Conservation (phyloP, 306 rosid genomes). For the Prunus fruticosa region DNA sequence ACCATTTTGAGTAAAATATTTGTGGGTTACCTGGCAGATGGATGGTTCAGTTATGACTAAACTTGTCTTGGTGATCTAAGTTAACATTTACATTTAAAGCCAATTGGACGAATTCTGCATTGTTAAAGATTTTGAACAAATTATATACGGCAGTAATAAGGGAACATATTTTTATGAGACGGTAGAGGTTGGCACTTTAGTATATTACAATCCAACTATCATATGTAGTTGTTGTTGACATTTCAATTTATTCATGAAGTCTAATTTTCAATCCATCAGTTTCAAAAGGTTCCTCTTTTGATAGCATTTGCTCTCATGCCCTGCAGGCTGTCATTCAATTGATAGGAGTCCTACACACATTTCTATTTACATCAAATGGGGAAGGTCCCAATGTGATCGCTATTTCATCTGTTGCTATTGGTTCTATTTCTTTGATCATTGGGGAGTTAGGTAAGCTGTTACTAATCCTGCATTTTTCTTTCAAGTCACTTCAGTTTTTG, state of each 20-base stretch:
- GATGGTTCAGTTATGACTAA: background rate
- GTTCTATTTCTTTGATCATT: conserved; percentile 42
- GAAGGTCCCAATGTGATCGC: conserved; percentile 45
- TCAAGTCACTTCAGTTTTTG: background rate
- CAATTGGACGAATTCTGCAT: background rate
- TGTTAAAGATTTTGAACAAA: background rate
- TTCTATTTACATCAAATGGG: conserved; percentile 32
- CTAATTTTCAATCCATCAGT: background rate
- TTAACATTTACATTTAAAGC: background rate
- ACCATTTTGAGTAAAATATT: background rate
- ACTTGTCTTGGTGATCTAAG: background rate
- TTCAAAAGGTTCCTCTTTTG: background rate
- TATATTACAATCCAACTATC: background rate
- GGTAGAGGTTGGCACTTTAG: background rate
- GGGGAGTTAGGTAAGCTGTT: conserved; percentile 61
- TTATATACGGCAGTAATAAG: background rate
- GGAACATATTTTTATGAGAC: background rate
- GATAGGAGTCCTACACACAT: conserved; percentile 37
- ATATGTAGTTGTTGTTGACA: background rate
- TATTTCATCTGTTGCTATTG: conserved; percentile 40
- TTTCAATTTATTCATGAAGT: background rate
- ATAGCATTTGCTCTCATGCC: conserved; percentile 19
- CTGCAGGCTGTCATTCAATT: conserved; percentile 59
- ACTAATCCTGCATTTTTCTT: background rate
- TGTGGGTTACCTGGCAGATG: background rate